A percentile compares a stretch with the other conserved stretches of the same genome.
Conservation (phyloP, 2,329 filamentous ascomycete species). For the Arthrobotrys sphaeroides region DNA sequence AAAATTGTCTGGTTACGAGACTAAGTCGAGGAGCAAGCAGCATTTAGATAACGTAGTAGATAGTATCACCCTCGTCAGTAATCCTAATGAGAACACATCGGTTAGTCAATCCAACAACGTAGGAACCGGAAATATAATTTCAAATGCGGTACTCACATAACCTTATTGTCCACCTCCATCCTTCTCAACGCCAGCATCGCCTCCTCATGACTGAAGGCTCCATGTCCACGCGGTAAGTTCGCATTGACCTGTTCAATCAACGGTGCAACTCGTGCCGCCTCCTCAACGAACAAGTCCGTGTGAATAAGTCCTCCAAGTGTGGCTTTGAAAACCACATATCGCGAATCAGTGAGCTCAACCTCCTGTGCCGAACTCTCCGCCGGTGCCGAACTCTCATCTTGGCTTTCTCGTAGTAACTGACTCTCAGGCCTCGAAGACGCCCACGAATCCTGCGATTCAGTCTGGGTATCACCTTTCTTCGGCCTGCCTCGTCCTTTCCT, state of each 20-base stretch:
- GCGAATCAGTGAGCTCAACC: slow-evolving; percentile 66
- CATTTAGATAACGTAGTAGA: slow-evolving; percentile 19
- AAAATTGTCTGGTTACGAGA: too few species aligned
- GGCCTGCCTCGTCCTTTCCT: slow-evolving; percentile 25
- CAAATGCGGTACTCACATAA: slow-evolving; percentile 83
- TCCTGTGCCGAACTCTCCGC: slow-evolving; percentile 49
- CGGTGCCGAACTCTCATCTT: slow-evolving; percentile 51
- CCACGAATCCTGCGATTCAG: slow-evolving; percentile 61
- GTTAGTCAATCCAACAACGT: not conserved
- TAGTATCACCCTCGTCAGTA: slow-evolving; percentile 19
- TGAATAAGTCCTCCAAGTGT: slow-evolving; percentile 84
- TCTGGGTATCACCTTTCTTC: slow-evolving; percentile 14
- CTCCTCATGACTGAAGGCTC: slow-evolving; percentile 75
- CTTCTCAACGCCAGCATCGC: slow-evolving; percentile 78
- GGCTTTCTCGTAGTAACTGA: slow-evolving; percentile 56
- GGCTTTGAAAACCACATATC: slow-evolving; percentile 79
- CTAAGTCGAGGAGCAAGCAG: too few species aligned
- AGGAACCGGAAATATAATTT: not conserved
- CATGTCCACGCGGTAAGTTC: slow-evolving; percentile 66
- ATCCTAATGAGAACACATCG: slow-evolving; percentile 7
- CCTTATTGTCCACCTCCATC: slow-evolving; percentile 84
- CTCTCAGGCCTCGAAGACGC: slow-evolving; percentile 61
- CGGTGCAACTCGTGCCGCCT: slow-evolving; percentile 78
- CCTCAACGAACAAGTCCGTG: slow-evolving; percentile 84
- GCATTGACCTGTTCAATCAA: slow-evolving; percentile 83